phyloP scores from a whole-genome alignment of 2,329 filamentous ascomycete genomes.

The Fusarium pseudocircinatum region DNA sequence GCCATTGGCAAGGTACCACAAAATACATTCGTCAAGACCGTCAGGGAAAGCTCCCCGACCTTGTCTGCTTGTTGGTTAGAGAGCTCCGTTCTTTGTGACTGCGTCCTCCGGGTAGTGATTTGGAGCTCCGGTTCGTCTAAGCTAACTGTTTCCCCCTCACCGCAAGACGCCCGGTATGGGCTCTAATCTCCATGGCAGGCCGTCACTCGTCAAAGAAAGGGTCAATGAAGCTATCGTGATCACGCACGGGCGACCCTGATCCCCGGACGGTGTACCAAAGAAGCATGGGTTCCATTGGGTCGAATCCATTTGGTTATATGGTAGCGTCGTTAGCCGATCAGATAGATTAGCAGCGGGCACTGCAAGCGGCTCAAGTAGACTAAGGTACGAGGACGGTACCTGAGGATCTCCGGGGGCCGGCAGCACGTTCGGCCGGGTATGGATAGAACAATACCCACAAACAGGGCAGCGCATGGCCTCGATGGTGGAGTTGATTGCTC shows the following conservation, averaged over 20 bases:
- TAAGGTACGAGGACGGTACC: slow-evolving; percentile 20
- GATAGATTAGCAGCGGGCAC: not conserved
- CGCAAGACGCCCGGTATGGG: slow-evolving; percentile 34
- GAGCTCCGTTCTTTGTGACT: slow-evolving; percentile 3
- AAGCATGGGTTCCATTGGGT: slow-evolving; percentile 12
- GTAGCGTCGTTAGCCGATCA: slow-evolving; percentile 6
- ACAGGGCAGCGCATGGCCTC: slow-evolving; percentile 17
- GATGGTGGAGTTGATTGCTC: slow-evolving; percentile 24
- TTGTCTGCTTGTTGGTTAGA: not conserved
- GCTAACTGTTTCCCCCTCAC: slow-evolving; percentile 23
- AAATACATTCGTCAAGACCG: not conserved
- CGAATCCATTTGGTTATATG: slow-evolving; percentile 5
- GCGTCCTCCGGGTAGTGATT: slow-evolving; percentile 19
- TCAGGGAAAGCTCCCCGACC: not conserved
- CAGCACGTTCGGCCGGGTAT: slow-evolving; percentile 36
- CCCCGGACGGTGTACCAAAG: slow-evolving; percentile 23
- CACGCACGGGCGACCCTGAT: slow-evolving; percentile 41
- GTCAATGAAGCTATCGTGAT: slow-evolving; percentile 42
- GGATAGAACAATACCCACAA: slow-evolving; percentile 11
- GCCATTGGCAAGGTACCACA: slow-evolving; percentile 3
- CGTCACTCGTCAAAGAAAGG: slow-evolving; percentile 25
- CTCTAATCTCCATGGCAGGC: slow-evolving; percentile 21
- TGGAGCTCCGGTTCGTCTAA: slow-evolving; percentile 23
- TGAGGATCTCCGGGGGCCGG: slow-evolving; percentile 28
- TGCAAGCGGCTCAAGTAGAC: slow-evolving; percentile 8